These are phyloP conservation scores for Cytospora piceicola DNA, from an alignment of 2,329 filamentous ascomycete genomes.

Conservation along the genomic window DNA sequence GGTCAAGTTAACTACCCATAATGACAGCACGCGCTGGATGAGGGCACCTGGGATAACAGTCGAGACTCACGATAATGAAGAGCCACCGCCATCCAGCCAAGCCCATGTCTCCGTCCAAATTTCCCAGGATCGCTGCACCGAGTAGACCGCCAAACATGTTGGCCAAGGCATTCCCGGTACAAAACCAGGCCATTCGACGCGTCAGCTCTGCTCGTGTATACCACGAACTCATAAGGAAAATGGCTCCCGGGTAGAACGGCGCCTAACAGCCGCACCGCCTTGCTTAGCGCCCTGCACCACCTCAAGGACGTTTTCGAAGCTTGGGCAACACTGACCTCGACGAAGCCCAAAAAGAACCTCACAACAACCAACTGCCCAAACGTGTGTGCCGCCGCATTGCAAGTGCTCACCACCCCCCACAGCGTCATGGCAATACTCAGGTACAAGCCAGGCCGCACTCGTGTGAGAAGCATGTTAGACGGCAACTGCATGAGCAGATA, in stretches of 20 bases:
- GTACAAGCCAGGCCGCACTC: conserved; percentile 57
- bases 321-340: conserved; percentile 27
- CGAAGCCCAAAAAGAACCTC: conserved; percentile 53
- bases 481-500: conserved; percentile 67
- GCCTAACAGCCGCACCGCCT: conserved; percentile 45
- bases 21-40: neutral
- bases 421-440: conserved; percentile 52
- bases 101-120: conserved; percentile 39
- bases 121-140: conserved; percentile 52
- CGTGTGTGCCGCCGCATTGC: conserved; percentile 51
- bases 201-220: conserved; percentile 49
- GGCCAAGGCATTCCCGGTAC: conserved; percentile 51
- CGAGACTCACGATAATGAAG: conserved; percentile 37
- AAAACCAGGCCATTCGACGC: conserved; percentile 51
- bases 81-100: conserved; percentile 41
- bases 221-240: conserved; percentile 53
- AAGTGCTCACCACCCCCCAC: conserved; percentile 46
- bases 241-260: conserved; percentile 54
- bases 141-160: conserved; percentile 57
- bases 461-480: conserved; percentile 59
- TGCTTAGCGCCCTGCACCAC: neutral
- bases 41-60: neutral
- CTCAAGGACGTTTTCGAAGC: neutral
- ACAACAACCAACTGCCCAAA: conserved; percentile 50
- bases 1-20: neutral